Conservation (phyloP, 2,329 filamentous ascomycete species). For the Epichloe uncinata region DNA sequence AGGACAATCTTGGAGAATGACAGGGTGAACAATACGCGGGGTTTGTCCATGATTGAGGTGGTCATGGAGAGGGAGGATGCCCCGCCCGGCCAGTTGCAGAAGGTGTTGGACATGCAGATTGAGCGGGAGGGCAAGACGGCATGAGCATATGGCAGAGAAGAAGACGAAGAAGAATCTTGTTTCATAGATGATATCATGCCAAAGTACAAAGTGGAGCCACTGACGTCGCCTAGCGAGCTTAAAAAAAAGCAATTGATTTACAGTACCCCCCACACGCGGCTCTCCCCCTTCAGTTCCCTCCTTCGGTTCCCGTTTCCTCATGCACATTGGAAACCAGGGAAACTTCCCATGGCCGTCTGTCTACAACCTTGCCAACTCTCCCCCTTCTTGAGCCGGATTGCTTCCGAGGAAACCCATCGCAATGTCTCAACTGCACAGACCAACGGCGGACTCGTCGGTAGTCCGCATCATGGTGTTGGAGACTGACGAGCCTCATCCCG, state of each 20-base stretch:
- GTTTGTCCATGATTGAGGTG: conserved; percentile 6
- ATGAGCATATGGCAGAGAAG: background rate
- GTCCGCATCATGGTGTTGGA: conserved; percentile 40
- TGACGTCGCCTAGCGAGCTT: too few relatives aligned
- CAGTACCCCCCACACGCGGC: too few relatives aligned
- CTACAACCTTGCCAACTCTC: too few relatives aligned
- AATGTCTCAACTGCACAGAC: conserved; percentile 16
- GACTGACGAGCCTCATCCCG: conserved; percentile 41
- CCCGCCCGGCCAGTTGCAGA: conserved; percentile 2
- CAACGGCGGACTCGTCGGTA: conserved; percentile 13
- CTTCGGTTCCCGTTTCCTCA: too few relatives aligned
- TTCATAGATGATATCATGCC: background rate
- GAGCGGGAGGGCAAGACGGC: background rate
- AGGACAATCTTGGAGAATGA: background rate
- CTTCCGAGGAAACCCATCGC: background rate
- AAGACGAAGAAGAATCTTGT: background rate
- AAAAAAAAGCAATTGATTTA: too few relatives aligned
- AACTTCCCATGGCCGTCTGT: too few relatives aligned
- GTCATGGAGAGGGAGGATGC: conserved; percentile 7
- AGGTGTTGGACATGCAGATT: conserved; percentile 5
- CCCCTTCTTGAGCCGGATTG: too few relatives aligned
- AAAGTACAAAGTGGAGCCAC: background rate
- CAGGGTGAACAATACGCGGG: background rate
- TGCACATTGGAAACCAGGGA: too few relatives aligned
- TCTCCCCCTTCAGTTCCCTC: too few relatives aligned